Conservation (phyloP, 2,329 filamentous ascomycete species). For the Cytospora leucostoma region DNA sequence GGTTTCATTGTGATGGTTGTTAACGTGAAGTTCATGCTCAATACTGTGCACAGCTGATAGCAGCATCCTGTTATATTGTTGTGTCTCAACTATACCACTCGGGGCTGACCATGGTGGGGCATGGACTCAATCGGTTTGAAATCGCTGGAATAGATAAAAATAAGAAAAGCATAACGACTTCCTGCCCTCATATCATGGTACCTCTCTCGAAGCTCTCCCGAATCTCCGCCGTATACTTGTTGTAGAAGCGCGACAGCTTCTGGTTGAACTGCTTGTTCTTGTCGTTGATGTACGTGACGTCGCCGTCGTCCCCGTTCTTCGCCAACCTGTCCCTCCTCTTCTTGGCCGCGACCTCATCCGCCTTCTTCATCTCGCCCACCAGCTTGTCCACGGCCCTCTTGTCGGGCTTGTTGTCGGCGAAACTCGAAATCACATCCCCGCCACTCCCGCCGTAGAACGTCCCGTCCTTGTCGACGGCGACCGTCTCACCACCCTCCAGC, state of each 20-base stretch:
- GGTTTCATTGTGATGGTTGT: not conserved
- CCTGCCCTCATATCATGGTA: slow-evolving; percentile 74
- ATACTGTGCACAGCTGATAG: not conserved
- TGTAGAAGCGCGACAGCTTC: slow-evolving; percentile 93
- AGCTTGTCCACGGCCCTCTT: slow-evolving; percentile 85
- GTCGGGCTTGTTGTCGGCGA: slow-evolving; percentile 82
- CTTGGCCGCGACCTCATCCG: slow-evolving; percentile 83
- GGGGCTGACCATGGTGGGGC: not conserved
- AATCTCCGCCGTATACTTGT: slow-evolving; percentile 97
- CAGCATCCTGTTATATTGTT: not conserved
- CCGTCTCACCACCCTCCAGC: slow-evolving; percentile 90
- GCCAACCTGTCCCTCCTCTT: slow-evolving; percentile 79
- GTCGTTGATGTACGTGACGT: slow-evolving; percentile 99
- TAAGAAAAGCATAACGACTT: slow-evolving; percentile 3
- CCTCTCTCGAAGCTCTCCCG: slow-evolving; percentile 96
- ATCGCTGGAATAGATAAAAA: not conserved
- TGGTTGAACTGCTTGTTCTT: slow-evolving; percentile 99
- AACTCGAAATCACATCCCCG: slow-evolving; percentile 78
- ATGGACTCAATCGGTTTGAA: not conserved
- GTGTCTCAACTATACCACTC: not conserved
- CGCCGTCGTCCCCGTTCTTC: slow-evolving; percentile 78
- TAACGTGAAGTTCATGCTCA: not conserved
- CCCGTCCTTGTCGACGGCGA: slow-evolving; percentile 89
- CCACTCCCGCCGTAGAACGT: slow-evolving; percentile 88
- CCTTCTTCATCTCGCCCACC: slow-evolving; percentile 82